Conservation (phyloP, 1,284 basidiomycete genomes). For the Microbotryomycetes sp. region DNA sequence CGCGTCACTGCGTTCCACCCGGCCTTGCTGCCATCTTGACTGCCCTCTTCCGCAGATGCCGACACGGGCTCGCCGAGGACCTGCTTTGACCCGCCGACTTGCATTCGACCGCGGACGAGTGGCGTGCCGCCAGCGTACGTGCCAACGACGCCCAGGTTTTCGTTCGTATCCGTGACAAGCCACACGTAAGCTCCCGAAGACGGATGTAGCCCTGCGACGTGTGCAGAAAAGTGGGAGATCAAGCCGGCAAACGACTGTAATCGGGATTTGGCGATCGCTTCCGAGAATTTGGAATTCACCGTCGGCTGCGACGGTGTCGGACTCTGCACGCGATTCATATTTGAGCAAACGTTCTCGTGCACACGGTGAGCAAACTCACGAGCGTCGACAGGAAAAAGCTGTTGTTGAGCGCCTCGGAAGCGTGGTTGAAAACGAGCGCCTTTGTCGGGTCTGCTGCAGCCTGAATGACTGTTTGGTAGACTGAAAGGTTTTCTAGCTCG, state of each 20-base stretch:
- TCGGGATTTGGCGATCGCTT: conserved; percentile 5
- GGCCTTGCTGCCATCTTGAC: neutral
- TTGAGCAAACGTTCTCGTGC: neutral
- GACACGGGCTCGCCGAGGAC: conserved; percentile 26
- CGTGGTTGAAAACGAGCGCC: conserved; percentile 80
- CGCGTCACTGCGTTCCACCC: neutral
- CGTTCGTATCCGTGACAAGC: conserved; percentile 65
- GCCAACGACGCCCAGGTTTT: conserved; percentile 61
- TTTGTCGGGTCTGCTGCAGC: conserved; percentile 57
- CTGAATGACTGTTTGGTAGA: conserved; percentile 68
- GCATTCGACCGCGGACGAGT: conserved; percentile 52
- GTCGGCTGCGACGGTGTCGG: conserved; percentile 7
- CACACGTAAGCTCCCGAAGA: conserved; percentile 70
- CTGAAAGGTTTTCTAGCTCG: conserved; percentile 52
- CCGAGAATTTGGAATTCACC: conserved; percentile 9
- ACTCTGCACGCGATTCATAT: conserved; percentile 5
- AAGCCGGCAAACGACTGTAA: conserved; percentile 60
- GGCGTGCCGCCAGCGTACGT: conserved; percentile 88
- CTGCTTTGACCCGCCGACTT: conserved; percentile 21
- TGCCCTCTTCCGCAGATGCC: neutral
- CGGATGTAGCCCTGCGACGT: conserved; percentile 67
- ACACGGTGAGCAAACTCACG: conserved; percentile 49
- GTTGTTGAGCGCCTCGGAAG: conserved; percentile 87
- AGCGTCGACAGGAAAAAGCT: conserved; percentile 84
- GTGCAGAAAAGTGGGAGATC: conserved; percentile 67